Evolutionary conservation across 2,329 filamentous ascomycete genomes (phyloP).

Genomic region (Colletotrichum gigasporum): DNA sequence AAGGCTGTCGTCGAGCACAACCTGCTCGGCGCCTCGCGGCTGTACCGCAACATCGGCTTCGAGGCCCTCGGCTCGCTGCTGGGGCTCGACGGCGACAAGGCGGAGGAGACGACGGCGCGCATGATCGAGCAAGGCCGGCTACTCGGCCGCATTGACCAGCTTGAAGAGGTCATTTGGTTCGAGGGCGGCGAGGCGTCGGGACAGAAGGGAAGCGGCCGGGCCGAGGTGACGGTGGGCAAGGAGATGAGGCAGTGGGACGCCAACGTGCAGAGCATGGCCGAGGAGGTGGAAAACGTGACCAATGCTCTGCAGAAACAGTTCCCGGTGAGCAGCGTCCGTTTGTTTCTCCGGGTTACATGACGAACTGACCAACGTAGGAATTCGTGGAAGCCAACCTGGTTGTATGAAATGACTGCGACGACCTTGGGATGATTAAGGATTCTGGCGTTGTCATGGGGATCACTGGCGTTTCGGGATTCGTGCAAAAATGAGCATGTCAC

Average conservation of each 20-base stretch:
- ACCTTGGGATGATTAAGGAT: neutral
- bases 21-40: constrained; percentile 81
- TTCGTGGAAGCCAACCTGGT: constrained; percentile 66
- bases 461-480: constrained; percentile 24
- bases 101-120: constrained; percentile 88
- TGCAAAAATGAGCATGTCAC: constrained; percentile 22
- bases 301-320: constrained; percentile 83
- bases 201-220: constrained; percentile 73
- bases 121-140: constrained; percentile 97
- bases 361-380: constrained; percentile 47
- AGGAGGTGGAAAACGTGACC: constrained; percentile 89
- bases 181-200: constrained; percentile 77
- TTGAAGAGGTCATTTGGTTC: constrained; percentile 88
- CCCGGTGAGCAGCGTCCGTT: constrained; percentile 60
- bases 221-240: constrained; percentile 70
- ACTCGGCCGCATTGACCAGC: constrained; percentile 91
- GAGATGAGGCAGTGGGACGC: constrained; percentile 88
- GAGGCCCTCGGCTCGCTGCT: constrained; percentile 80
- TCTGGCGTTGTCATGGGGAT: constrained; percentile 15
- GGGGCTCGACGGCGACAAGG: constrained; percentile 80
- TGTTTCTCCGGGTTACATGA: constrained; percentile 23
- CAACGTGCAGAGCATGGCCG: constrained; percentile 85
- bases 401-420: constrained; percentile 38
- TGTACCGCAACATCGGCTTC: constrained; percentile 82
- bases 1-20: constrained; percentile 98